phyloP scores from a whole-genome alignment of 768 basidiomycete species.

The Gloeophyllum trabeum region DNA sequence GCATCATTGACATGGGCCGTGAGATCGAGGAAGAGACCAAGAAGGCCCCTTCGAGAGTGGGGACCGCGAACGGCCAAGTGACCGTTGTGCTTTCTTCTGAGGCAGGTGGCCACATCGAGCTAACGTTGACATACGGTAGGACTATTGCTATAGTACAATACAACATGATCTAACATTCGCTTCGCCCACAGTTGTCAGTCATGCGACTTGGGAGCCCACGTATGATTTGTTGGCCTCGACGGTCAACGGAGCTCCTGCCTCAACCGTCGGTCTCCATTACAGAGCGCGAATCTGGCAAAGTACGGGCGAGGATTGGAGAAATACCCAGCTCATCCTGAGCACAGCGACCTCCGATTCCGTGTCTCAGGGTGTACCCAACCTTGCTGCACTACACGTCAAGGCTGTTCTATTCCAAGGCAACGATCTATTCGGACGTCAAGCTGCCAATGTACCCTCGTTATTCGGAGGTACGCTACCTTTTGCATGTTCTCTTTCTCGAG shows the following conservation, averaged over 20 bases:
- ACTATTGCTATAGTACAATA: neutral
- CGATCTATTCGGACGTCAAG: neutral
- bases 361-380: conserved; percentile 22
- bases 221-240: conserved; percentile 50
- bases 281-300: conserved; percentile 39
- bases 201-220: conserved; percentile 38
- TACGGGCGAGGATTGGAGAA: conserved; percentile 53
- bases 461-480: neutral
- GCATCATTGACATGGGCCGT: conserved; percentile 25
- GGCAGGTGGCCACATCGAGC: conserved; percentile 21
- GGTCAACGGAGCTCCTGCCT: conserved; percentile 28
- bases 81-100: conserved; percentile 32
- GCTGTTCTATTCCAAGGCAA: conserved; percentile 6
- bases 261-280: conserved; percentile 38
- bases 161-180: neutral
- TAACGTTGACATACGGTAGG: conserved; percentile 45
- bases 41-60: conserved; percentile 22
- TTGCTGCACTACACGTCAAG: conserved; percentile 21
- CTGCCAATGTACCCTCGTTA: neutral
- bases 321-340: conserved; percentile 38
- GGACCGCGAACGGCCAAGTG: conserved; percentile 17
- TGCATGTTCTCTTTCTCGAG: no score
- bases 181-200: conserved; percentile 30
- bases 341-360: conserved; percentile 29
- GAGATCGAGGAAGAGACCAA: conserved; percentile 25